These are phyloP conservation scores for Lasiodiplodia sp. DNA, from an alignment of 2,329 filamentous ascomycete genomes.

Conservation along the genomic window DNA sequence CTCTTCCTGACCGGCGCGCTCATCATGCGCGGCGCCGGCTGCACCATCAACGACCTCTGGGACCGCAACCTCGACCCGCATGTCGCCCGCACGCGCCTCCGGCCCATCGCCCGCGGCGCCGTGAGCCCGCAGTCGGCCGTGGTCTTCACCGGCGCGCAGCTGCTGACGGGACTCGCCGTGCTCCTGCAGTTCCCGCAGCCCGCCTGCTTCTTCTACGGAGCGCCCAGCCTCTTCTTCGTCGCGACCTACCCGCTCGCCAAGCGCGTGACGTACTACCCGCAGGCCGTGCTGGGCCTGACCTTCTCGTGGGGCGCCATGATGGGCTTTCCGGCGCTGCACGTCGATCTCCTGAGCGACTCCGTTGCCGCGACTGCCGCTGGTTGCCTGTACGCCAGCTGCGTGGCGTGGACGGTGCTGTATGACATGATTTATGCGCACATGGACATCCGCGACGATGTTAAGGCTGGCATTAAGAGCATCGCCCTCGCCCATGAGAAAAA, in stretches of 20 bases:
- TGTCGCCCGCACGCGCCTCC: conserved; percentile 75
- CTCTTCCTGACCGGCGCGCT: conserved; percentile 80
- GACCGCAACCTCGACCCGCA: conserved; percentile 86
- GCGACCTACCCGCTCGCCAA: conserved; percentile 83
- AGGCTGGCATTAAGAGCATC: conserved; percentile 88
- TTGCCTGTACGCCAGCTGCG: conserved; percentile 77
- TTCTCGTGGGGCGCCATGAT: conserved; percentile 91
- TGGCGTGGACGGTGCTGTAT: conserved; percentile 87
- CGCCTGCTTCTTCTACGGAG: conserved; percentile 77
- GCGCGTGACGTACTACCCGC: conserved; percentile 85
- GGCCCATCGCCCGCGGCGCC: conserved; percentile 82
- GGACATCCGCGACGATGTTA: conserved; percentile 85
- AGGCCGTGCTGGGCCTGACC: conserved; percentile 80
- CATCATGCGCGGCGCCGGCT: conserved; percentile 87
- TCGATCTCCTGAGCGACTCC: conserved; percentile 72
- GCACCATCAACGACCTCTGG: conserved; percentile 90
- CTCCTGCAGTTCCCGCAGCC: conserved; percentile 75
- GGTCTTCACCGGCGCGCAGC: conserved; percentile 76
- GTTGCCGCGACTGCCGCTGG: conserved; percentile 70
- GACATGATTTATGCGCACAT: conserved; percentile 96
- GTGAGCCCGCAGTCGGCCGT: conserved; percentile 75
- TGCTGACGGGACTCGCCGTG: conserved; percentile 75
- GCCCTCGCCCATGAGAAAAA: conserved; percentile 79
- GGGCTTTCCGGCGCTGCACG: conserved; percentile 83
- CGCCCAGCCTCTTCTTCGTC: conserved; percentile 77